Evolutionary conservation across 2,329 filamentous ascomycete species (phyloP).

Genomic region (Trichoderma aggressivum): DNA sequence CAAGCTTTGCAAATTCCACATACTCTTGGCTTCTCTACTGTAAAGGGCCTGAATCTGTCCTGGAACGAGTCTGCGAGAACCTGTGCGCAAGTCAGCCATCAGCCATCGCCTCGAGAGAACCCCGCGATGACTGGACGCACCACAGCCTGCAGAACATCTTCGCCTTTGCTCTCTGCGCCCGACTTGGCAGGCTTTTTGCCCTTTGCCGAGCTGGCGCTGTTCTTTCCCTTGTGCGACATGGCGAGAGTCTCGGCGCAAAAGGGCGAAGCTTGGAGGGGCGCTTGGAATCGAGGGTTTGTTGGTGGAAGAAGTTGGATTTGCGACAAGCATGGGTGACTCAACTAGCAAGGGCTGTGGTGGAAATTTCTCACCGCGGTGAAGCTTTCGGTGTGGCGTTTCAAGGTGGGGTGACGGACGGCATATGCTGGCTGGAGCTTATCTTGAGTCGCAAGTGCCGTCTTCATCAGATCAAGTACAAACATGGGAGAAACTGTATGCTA

Average conservation of each 20-base stretch:
- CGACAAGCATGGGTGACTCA: slow-evolving; percentile 32
- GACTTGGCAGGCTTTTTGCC: slow-evolving; percentile 52
- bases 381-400: slow-evolving; percentile 18
- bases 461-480: neutral
- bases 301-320: slow-evolving; percentile 10
- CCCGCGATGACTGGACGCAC: slow-evolving; percentile 39
- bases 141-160: slow-evolving; percentile 57
- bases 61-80: slow-evolving; percentile 94
- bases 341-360: slow-evolving; percentile 23
- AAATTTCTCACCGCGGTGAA: slow-evolving; percentile 31
- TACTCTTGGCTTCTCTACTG: slow-evolving; percentile 81
- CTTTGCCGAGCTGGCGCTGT: slow-evolving; percentile 40
- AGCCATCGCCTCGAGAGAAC: slow-evolving; percentile 19
- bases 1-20: neutral
- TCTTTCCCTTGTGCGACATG: slow-evolving; percentile 49
- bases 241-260: slow-evolving; percentile 8
- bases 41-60: slow-evolving; percentile 85
- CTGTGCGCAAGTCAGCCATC: slow-evolving; percentile 41
- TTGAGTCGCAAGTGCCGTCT: neutral
- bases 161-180: slow-evolving; percentile 52
- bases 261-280: slow-evolving; percentile 17
- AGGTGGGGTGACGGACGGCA: neutral
- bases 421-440: neutral
- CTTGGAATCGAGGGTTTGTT: slow-evolving; percentile 17
- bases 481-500: neutral